Base-by-base conservation (phyloP, 2,329 filamentous ascomycete species). In the Colletotrichum ledebouriae region DNA sequence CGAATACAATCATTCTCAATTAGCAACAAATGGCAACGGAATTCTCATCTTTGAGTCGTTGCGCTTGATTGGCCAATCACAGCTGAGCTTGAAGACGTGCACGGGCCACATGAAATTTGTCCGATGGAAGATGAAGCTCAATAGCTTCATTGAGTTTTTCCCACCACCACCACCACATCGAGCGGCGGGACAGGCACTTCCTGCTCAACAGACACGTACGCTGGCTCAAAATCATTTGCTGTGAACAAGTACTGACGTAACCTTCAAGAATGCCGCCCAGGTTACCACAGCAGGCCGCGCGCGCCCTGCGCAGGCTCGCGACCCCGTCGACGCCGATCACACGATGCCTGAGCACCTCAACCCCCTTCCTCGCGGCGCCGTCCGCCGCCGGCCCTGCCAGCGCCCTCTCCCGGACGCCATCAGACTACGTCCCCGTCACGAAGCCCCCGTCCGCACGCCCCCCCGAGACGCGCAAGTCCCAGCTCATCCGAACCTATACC, bases 361-460 rank as follows among this genome's bases (percentile, higher is more conserved):
- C 53, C 11, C 37, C 60, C 12, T 61, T 44, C 47, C 69, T 64
- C 12, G 71, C 74, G 53, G 73, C 73, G 53, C 73, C 77, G 9
- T 70, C 75, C 15, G 73, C 78, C 12, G 74, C 77, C n/a, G 69
- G 72, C 6, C 67, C 72, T 17, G 65, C 75, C 17, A 53, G 59
- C n/a, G 49, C 50, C 10, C 60, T 68, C 10, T 46, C 82, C 20
- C 77, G 73, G 39, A 74, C 84, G 29, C 84, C 84, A 1, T 78
- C 81, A 66, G 80, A 86, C 72, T 84, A 85, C 71, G 78, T 84
- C 2, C 90, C 86, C 82, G 88, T 89, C 0, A 91, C 89, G 1
- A 94, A 98, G 79, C 95, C 94, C 3, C 94, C 93, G 4, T 97
- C 93, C 62, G 92, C 97, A 78, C 93, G 95, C 77, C 92, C 90